Base-by-base conservation (phyloP, 768 basidiomycete species). In the Rhodotorula kratochvilovae region DNA sequence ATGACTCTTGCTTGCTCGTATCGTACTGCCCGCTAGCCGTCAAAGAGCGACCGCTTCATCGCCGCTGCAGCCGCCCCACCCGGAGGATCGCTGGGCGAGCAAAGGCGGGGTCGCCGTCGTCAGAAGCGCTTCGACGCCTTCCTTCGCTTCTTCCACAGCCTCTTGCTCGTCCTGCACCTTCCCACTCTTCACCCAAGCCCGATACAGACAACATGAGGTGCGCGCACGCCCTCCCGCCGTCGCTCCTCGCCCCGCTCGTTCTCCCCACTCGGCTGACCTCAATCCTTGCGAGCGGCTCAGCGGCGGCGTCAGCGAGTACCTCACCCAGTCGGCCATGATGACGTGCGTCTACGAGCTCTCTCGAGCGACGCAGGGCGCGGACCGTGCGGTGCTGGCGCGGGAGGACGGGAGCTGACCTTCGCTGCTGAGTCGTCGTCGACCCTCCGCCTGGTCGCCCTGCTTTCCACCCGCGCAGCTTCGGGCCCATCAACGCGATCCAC, bases 401-500 rank as follows among this genome's bases (percentile, higher is more conserved):
- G n/a, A n/a, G n/a, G n/a, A n/a, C n/a, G n/a, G n/a, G n/a, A n/a
- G n/a, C n/a, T n/a, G n/a, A n/a, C n/a, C n/a, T n/a, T n/a, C n/a
- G n/a, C n/a, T n/a, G n/a, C n/a, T n/a, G n/a, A n/a, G 27, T 27
- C 33, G 17, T 16, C 4, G 17, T 43, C 76, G 81, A 72, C 79
- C 79, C 68, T 46, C 15, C 11, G 1, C 17, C 17, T n/a, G 7
- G 50, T 39, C 35, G 13, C 61, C 17, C 17, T 13, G 51, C 27
- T 17, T 11, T 55, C n/a, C n/a, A n/a, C n/a, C n/a, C n/a, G n/a
- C n/a, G 31, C 56, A 79, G 79, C 72, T 79, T 82, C 67, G 75
- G 74, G 42, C 83, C 82, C 31, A 81, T 84, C 60, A 80, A 81
- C 53, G 73, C 76, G 19, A 79, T 79, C 46, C 79, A 79, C 67